Evolutionary conservation across 129 eudicot species (phyloP).

Genomic region (Helichrysum umbraculigerum): DNA sequence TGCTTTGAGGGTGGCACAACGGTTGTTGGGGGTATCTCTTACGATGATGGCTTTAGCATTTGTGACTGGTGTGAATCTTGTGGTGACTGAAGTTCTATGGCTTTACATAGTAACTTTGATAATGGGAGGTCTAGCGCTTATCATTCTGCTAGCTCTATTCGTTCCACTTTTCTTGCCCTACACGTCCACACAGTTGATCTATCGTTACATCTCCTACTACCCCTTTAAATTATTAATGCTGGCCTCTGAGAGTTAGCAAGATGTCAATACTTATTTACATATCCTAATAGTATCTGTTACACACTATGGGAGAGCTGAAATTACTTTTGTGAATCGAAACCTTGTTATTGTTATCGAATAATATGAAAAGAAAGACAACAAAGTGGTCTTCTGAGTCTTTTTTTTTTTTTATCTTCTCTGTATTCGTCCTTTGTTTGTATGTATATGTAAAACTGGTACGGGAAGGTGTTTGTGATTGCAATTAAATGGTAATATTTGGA

Average conservation of each 20-base stretch:
- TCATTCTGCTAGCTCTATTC: slow-evolving; percentile 19
- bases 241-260: slow-evolving; percentile 19
- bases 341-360: too few species aligned
- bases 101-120: slow-evolving; percentile 20
- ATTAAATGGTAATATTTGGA: too few species aligned
- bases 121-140: slow-evolving; percentile 29
- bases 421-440: too few species aligned
- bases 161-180: slow-evolving; percentile 37
- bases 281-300: too few species aligned
- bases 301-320: too few species aligned
- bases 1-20: slow-evolving; percentile 29
- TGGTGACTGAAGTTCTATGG: slow-evolving; percentile 30
- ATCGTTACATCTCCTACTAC: slow-evolving; percentile 30
- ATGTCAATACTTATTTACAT: not conserved
- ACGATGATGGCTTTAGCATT: slow-evolving; percentile 43
- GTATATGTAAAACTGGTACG: too few species aligned
- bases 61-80: slow-evolving; percentile 38
- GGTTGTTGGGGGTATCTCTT: slow-evolving; percentile 42
- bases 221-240: slow-evolving; percentile 31
- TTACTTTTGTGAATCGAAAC: too few species aligned
- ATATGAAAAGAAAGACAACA: too few species aligned
- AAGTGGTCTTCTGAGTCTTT: too few species aligned
- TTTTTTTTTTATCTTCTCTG: too few species aligned
- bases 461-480: too few species aligned
- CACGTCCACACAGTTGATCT: not conserved